Base-by-base conservation (phyloP, 371 early-diverging fungal genomes). In the Parasitella parasitica region DNA sequence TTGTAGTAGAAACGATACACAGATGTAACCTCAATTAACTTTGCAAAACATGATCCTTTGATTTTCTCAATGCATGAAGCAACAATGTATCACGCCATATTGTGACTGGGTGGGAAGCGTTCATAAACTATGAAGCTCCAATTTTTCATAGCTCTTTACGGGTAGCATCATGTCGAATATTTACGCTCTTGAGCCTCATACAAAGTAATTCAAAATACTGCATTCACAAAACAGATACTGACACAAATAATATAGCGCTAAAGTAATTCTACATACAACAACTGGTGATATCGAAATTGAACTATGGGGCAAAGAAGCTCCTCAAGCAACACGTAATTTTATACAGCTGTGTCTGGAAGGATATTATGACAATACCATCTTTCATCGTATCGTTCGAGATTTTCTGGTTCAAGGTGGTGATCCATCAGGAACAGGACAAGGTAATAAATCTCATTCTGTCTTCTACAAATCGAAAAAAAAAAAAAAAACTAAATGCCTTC, bases 381-480 rank as follows among this genome's bases (percentile, higher is more conserved):
- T 97, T 70, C 97, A 97, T 72, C 86, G 97, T 20, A 80, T 95
- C 15, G 88, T 97, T 6, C 86, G 90, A 6, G 84, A 81, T 36
- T 97, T 97, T 62, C 92, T 97, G 69, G 86, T 98, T 4, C 99
- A 99, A 72, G 96, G 97, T 20, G 99, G 99, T 52, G 99, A 99
- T 77, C 96, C 99, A 3, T 93, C 92, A 1, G 93, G 91, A 0
- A 91, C 91, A 4, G 92, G 94, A 1, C 68, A 78, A 50, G 85
- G 84, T 79, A 82, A 52, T 2, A 3, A 3, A 32, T 3, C 11
- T n/a, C n/a, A n/a, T n/a, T n/a, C n/a, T n/a, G n/a, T n/a, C n/a
- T n/a, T n/a, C n/a, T n/a, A n/a, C n/a, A n/a, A n/a, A n/a, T n/a
- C n/a, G n/a, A n/a, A n/a, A n/a, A n/a, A n/a, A 30, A 30, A 30